Evolutionary conservation across 2,329 filamentous ascomycete genomes (phyloP), one percentile per base, ranked within the genome.

Genomic region (Leptographium radiaticola): DNA sequence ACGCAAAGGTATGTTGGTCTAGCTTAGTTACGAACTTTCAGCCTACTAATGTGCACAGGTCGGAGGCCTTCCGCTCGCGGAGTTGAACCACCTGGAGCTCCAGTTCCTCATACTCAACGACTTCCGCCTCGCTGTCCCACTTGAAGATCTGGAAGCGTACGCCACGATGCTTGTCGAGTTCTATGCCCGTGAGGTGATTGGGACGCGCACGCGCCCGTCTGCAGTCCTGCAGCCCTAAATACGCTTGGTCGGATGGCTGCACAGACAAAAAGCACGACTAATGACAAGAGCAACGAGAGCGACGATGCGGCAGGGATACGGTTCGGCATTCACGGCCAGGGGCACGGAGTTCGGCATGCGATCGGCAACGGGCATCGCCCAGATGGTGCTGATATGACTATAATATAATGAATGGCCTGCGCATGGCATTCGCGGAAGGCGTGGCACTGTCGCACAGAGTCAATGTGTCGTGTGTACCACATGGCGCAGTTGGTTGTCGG

Each of bases 121-220:
- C 67, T 98, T 98, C 67, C 83, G 91, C 56, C 82, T 98, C 16
- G 88, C 89, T 2, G 86, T 98, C 11, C 86, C 91, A 0, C 86
- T 97, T 15, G 93, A 97, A 70, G 91, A 97, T 63, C 80, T 98
- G 56, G 93, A 98, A 68, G 89, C 89, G 0, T 98, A 98, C 63
- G 93, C 89, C 6, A 98, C 93, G 1, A 97, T 97, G 91, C 75
- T 98, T 13, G 93, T 98, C 16, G 91, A 97, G 64, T 98, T 97
- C 64, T 98, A 97, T 64, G 91, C 89, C 0, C 79, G 91, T 53
- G 93, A 98, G 67, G 84, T 96, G 16, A 80, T 95, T 31, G 68
- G 67, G 7, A 69, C 70, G 54, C 63, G 64, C 16, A 59, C 61
- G 8, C 58, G 56, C 11, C 42, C 51, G 7, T 55, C 51, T 2